phyloP scores from a whole-genome alignment of 2,329 filamentous ascomycete genomes.

The Elsinoe australis region DNA sequence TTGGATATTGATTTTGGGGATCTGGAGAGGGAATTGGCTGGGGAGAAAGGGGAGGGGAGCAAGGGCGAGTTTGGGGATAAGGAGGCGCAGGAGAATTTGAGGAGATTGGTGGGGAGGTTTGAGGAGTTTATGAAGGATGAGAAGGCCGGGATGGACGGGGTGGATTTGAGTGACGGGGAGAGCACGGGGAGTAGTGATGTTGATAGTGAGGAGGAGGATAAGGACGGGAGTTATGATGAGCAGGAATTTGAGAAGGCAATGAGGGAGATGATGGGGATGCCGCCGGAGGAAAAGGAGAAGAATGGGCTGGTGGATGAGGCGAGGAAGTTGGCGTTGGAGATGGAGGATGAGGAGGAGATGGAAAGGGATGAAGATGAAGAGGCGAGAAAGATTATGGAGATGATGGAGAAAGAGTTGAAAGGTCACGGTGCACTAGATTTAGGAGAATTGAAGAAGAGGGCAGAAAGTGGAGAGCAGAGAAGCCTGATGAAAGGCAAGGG shows the following conservation, averaged over 20 bases:
- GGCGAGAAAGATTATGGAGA: conserved; percentile 56
- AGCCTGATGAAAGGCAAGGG: conserved; percentile 26
- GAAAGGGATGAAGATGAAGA: conserved; percentile 49
- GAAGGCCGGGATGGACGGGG: conserved; percentile 69
- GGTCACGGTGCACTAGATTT: conserved; percentile 57
- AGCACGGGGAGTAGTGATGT: conserved; percentile 29
- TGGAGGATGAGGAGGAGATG: conserved; percentile 37
- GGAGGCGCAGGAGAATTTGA: conserved; percentile 64
- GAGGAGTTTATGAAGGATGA: conserved; percentile 80
- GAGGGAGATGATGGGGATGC: conserved; percentile 79
- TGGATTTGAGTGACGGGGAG: conserved; percentile 57
- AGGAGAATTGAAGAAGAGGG: conserved; percentile 25
- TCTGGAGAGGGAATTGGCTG: conserved; percentile 71
- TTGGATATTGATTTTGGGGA: conserved; percentile 85
- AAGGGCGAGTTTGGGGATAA: conserved; percentile 52
- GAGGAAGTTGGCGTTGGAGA: conserved; percentile 31
- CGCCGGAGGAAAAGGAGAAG: conserved; percentile 34
- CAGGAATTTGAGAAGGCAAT: conserved; percentile 80
- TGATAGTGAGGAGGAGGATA: conserved; percentile 50
- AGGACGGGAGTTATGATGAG: conserved; percentile 74
- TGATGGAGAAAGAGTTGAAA: conserved; percentile 67
- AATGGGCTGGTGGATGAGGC: conserved; percentile 31
- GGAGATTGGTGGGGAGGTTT: conserved; percentile 89
- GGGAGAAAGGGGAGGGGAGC: conserved; percentile 27
- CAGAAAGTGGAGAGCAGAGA: conserved; percentile 18